Percentiles rank a stretch among this genome's conserved stretches.
Evolutionary conservation across 116 monocot species (phyloP).

Genomic region (Cymodocea nodosa): DNA sequence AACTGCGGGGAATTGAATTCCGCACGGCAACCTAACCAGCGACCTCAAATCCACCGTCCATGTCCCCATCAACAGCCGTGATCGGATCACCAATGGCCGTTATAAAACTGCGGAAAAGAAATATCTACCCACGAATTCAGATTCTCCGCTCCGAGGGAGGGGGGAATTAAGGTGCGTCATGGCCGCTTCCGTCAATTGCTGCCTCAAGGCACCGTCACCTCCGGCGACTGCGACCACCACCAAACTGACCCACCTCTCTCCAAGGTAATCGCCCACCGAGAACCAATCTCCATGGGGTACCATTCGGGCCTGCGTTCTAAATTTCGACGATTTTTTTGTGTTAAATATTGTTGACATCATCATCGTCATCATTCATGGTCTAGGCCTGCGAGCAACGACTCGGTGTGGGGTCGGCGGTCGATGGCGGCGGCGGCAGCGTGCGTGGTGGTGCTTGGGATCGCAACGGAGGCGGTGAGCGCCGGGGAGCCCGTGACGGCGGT

Average conservation of each 20-base stretch:
- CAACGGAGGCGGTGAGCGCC: not conserved
- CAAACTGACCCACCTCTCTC: conserved; percentile 1
- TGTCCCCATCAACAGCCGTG: not conserved
- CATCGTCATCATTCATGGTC: not conserved
- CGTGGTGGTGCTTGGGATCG: conserved; percentile 20
- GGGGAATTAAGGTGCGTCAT: not conserved
- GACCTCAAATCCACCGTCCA: not conserved
- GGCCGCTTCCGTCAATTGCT: conserved; percentile 29
- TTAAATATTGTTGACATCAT: no score
- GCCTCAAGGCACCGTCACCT: conserved; percentile 22
- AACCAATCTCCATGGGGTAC: no score
- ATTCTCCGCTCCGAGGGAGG: no score
- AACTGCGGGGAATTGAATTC: not conserved
- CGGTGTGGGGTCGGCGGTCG: conserved; percentile 23
- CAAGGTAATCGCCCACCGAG: conserved; percentile 3
- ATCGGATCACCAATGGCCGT: not conserved
- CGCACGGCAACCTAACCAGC: not conserved
- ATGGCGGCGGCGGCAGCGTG: conserved; percentile 36
- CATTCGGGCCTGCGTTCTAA: no score
- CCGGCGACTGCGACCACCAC: not conserved
- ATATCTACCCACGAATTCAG: no score
- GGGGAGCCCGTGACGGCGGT: not conserved
- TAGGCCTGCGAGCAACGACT: conserved; percentile 5
- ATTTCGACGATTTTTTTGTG: no score
- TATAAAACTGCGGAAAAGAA: not conserved